phyloP scores from a whole-genome alignment of 139 green algal species.

The Coelastrella sp. region DNA sequence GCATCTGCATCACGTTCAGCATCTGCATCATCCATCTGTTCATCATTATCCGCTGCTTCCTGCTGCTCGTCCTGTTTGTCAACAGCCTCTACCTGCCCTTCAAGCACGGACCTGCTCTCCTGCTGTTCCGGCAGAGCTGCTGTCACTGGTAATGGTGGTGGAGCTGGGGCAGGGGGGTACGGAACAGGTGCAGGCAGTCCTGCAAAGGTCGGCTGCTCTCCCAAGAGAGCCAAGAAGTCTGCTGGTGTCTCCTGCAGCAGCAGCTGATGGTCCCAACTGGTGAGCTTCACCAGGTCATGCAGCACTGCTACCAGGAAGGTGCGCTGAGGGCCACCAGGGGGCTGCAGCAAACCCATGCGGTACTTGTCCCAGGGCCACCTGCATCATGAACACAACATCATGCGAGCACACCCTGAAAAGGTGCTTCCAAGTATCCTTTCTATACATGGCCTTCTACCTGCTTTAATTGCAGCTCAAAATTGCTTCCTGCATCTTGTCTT shows the following conservation, averaged over 20 bases:
- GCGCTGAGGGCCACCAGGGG: conserved; percentile 75
- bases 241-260: conserved; percentile 59
- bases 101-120: not conserved
- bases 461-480: too few species aligned
- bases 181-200: conserved; percentile 46
- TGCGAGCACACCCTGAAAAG: too few species aligned
- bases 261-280: conserved; percentile 61
- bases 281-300: conserved; percentile 76
- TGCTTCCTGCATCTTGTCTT: too few species aligned
- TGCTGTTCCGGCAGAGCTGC: too few species aligned
- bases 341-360: conserved; percentile 53
- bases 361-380: conserved; percentile 88
- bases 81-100: not conserved
- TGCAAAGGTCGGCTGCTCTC: conserved; percentile 57
- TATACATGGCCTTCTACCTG: too few species aligned
- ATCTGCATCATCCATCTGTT: not conserved
- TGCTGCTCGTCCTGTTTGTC: not conserved
- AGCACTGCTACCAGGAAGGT: conserved; percentile 75
- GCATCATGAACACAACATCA: conserved; percentile 27
- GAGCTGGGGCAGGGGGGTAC: conserved; percentile 15
- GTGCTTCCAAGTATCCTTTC: too few species aligned
- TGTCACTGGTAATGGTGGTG: conserved; percentile 32
- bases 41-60: not conserved
- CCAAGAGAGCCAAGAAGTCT: conserved; percentile 70
- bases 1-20: not conserved